Conservation (phyloP, 371 early-diverging fungal species). For the Syncephalastrum racemosum region DNA sequence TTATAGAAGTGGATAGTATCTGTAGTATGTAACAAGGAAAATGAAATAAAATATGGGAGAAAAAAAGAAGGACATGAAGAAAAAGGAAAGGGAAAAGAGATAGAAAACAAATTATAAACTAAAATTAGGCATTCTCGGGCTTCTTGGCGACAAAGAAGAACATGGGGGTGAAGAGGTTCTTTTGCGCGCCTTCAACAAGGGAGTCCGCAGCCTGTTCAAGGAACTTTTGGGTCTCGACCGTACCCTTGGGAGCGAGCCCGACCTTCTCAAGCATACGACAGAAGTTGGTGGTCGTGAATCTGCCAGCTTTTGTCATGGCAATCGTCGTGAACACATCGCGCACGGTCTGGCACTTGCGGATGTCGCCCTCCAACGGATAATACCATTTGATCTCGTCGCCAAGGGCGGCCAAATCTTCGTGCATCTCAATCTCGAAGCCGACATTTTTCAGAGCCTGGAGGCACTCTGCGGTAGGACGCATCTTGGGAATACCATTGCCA, state of each 20-base stretch:
- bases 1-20: too few relatives aligned
- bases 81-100: too few relatives aligned
- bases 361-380: conserved; percentile 70
- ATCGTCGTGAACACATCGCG: conserved; percentile 61
- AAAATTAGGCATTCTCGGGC: conserved; percentile 44
- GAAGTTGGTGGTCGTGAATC: conserved; percentile 63
- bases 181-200: conserved; percentile 74
- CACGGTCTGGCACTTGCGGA: conserved; percentile 54
- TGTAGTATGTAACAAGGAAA: too few relatives aligned
- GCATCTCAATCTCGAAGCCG: conserved; percentile 80
- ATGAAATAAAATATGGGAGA: too few relatives aligned
- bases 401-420: conserved; percentile 68
- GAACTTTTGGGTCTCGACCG: conserved; percentile 76
- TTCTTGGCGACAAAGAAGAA: conserved; percentile 90
- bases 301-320: conserved; percentile 56
- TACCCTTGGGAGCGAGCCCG: conserved; percentile 81
- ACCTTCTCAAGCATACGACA: conserved; percentile 74
- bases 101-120: neutral
- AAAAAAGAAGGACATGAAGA: conserved; percentile 4
- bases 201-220: conserved; percentile 80
- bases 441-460: conserved; percentile 76
- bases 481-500: conserved; percentile 87
- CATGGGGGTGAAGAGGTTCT: conserved; percentile 91
- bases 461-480: conserved; percentile 69
- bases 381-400: conserved; percentile 81